phyloP scores from a whole-genome alignment of 73 alveolate species.

The Halteria grandinella region DNA sequence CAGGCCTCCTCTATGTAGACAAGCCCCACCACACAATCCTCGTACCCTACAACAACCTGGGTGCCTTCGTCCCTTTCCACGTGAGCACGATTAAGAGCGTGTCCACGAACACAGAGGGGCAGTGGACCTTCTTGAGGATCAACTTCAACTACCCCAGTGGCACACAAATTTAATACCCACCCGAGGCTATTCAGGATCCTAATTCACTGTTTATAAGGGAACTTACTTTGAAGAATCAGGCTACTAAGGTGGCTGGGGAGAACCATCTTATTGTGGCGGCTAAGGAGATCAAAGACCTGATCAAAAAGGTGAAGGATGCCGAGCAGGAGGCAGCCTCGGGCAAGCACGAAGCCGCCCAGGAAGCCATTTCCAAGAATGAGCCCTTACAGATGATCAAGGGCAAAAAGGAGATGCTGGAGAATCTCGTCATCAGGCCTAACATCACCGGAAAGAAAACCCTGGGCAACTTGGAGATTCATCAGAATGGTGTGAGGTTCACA shows the following conservation, averaged over 20 bases:
- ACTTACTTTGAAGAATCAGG: slow-evolving; percentile 75
- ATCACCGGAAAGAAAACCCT: slow-evolving; percentile 84
- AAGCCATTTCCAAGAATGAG: too few relatives aligned
- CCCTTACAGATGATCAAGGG: slow-evolving; percentile 74
- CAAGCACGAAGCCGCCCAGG: slow-evolving; percentile 69
- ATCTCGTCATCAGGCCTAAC: slow-evolving; percentile 86
- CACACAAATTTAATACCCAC: slow-evolving; percentile 80
- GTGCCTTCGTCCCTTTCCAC: slow-evolving; percentile 90
- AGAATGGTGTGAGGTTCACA: slow-evolving; percentile 91
- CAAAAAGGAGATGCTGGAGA: slow-evolving; percentile 80
- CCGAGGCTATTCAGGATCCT: slow-evolving; percentile 67
- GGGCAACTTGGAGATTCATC: slow-evolving; percentile 92
- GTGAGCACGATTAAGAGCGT: slow-evolving; percentile 88
- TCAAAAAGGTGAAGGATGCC: slow-evolving; percentile 82
- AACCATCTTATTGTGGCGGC: slow-evolving; percentile 58
- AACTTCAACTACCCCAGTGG: slow-evolving; percentile 87
- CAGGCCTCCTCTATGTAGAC: slow-evolving; percentile 84
- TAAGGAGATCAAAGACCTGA: slow-evolving; percentile 81
- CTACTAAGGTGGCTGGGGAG: slow-evolving; percentile 64
- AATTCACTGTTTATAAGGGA: slow-evolving; percentile 90
- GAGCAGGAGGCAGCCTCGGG: slow-evolving; percentile 77
- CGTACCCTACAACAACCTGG: slow-evolving; percentile 86
- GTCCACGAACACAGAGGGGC: slow-evolving; percentile 87
- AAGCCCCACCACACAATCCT: slow-evolving; percentile 75
- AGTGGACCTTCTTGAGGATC: slow-evolving; percentile 78